phyloP scores from a whole-genome alignment of 139 green algal genomes.

The Haematococcus lacustris region DNA sequence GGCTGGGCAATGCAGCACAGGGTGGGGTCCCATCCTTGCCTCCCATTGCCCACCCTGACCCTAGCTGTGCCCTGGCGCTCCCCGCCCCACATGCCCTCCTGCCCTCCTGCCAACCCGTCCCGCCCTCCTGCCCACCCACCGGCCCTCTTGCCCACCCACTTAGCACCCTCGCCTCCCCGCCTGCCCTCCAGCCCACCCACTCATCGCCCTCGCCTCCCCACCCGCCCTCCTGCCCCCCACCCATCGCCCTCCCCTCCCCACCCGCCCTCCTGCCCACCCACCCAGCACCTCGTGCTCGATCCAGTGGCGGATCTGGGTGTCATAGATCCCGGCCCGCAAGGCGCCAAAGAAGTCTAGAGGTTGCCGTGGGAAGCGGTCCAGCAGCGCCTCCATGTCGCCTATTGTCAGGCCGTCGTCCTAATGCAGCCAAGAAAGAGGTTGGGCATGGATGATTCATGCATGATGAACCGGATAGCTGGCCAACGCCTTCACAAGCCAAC shows the following conservation, averaged over 20 bases:
- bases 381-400: constrained; percentile 64
- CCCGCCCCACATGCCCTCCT: not conserved
- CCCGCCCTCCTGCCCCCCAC: not conserved
- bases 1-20: too few relatives aligned
- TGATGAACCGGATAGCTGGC: too few relatives aligned
- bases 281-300: constrained; percentile 48
- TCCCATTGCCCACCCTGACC: not conserved
- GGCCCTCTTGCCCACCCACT: not conserved
- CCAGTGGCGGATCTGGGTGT: constrained; percentile 74
- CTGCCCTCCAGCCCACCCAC: not conserved
- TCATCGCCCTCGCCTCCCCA: not conserved
- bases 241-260: not conserved
- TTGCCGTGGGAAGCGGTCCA: constrained; percentile 66
- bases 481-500: too few relatives aligned
- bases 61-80: not conserved
- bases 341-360: constrained; percentile 85
- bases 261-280: not conserved
- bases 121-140: not conserved
- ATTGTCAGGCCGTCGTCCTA: constrained; percentile 66
- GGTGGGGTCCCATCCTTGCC: not conserved
- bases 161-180: not conserved
- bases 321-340: constrained; percentile 63
- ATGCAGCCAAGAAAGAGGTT: too few relatives aligned
- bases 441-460: too few relatives aligned
- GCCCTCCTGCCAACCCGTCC: not conserved